Base-by-base conservation (phyloP, 176 grass and related monocot genomes). In the Themeda triandra region DNA sequence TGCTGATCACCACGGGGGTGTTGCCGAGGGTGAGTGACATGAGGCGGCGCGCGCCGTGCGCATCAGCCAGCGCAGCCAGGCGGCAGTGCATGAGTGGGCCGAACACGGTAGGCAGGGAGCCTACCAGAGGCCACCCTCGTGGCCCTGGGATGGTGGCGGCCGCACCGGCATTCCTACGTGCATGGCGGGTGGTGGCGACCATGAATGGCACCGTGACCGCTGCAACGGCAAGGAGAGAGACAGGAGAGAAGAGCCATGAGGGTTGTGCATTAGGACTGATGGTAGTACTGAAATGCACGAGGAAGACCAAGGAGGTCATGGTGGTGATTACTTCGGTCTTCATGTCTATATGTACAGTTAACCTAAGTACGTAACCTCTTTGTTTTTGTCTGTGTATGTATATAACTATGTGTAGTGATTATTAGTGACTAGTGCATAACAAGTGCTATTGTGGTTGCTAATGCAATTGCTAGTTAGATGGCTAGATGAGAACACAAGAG, bases 1-100 rank as follows among this genome's bases (percentile, higher is more conserved):
- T 87, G 51, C 85, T 81, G 64, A 91, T 21, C 51, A 91, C 63
- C 41, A 81, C 76, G 2, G 76, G 70, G 8, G 76, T 87, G 10
- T 81, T 32, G 39, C 89, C 85, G 41, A 87, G 63, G 77, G 69
- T 44, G 13, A 91, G 25, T 15, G 85, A 82, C 89, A 91, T 91
- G 41, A 87, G 81, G 63, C 63, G 70, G 13, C 32, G 24, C 1
- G 82, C 71, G 9, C n/a, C 25, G 42, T 85, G 73, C 28, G 82
- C 73, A 21, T 66, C 31, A 11, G 86, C 49, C 0, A 91, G 66
- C 9, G 35, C 35, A 0, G 90, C 86, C 0, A 91, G 82, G 23
- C 80, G 83, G 45, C 86, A 86, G 58, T 91, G 90, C 27, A 49
- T 62, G 23, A 88, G 86, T 2, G 86, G 44, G 3, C 82, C 72